Percentiles rank a stretch among this genome's conserved stretches.
These are phyloP conservation scores for Yamadazyma trypodendri DNA, from an alignment of 1,139 yeast genomes.

Conservation along the genomic window DNA sequence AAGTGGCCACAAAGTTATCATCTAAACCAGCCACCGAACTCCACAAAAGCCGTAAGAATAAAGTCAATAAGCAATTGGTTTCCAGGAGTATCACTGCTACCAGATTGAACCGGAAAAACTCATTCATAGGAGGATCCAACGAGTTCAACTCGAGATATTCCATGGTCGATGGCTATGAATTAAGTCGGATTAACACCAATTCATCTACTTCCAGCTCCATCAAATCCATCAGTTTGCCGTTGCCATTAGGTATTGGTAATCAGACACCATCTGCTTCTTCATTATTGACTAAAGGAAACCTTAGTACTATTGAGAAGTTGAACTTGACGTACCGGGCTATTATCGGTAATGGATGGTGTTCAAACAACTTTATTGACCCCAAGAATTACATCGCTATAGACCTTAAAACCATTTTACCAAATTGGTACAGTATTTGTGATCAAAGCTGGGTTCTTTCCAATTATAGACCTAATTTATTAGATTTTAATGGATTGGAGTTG, in stretches of 20 bases:
- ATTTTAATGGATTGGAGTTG: slow-evolving; percentile 74
- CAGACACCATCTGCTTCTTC: slow-evolving; percentile 41
- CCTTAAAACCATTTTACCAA: slow-evolving; percentile 27
- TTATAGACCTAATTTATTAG: slow-evolving; percentile 55
- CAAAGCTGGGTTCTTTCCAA: slow-evolving; percentile 48
- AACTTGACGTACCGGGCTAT: slow-evolving; percentile 50
- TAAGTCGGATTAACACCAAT: slow-evolving; percentile 46
- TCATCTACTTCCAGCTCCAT: slow-evolving; percentile 39
- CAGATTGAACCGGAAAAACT: slow-evolving; percentile 25
- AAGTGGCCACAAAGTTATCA: slow-evolving; percentile 57
- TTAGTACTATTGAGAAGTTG: slow-evolving; percentile 43
- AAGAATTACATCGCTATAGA: slow-evolving; percentile 30
- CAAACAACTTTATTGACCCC: slow-evolving; percentile 25
- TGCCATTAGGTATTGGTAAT: slow-evolving; percentile 45
- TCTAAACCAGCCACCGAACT: slow-evolving; percentile 34
- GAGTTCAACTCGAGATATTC: slow-evolving; percentile 36
- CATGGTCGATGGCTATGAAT: slow-evolving; percentile 52
- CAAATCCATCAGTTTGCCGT: slow-evolving; percentile 40
- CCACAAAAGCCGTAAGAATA: slow-evolving; percentile 14
- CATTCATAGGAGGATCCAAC: slow-evolving; percentile 19
- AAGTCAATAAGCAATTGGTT: slow-evolving; percentile 33
- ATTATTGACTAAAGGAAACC: slow-evolving; percentile 38
- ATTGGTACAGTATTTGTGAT: slow-evolving; percentile 41
- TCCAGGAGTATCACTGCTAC: slow-evolving; percentile 45
- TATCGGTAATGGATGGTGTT: slow-evolving; percentile 51